Evolutionary conservation across 2,329 filamentous ascomycete genomes (phyloP).

Genomic region (Calonectria pseudoreteaudii): DNA sequence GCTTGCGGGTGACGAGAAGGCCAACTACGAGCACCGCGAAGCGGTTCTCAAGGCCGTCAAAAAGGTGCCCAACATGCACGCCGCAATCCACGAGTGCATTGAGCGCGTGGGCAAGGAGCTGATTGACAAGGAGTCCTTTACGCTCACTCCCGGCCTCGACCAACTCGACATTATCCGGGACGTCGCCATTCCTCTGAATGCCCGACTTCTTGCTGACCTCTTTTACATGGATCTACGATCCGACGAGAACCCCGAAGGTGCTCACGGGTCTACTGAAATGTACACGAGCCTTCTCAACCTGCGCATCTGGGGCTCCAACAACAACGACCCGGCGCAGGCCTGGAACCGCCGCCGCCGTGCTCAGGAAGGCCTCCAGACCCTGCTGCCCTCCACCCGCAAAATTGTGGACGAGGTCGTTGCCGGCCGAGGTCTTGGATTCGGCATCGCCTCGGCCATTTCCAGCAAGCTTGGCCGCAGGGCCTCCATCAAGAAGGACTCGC

Average conservation of each 20-base stretch:
- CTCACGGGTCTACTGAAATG: constrained; percentile 53
- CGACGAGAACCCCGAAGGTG: constrained; percentile 63
- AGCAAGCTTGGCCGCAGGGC: constrained; percentile 44
- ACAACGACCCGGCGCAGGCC: constrained; percentile 59
- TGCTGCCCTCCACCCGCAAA: constrained; percentile 53
- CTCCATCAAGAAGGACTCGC: constrained; percentile 48
- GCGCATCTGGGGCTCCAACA: constrained; percentile 59
- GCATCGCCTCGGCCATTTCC: constrained; percentile 44
- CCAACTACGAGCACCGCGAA: constrained; percentile 48
- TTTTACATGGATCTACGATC: constrained; percentile 71
- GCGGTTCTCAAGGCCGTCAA: constrained; percentile 46
- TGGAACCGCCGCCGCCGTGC: constrained; percentile 59
- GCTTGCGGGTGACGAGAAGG: constrained; percentile 50
- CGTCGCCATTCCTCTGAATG: constrained; percentile 69
- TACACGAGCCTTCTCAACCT: constrained; percentile 57
- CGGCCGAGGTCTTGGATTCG: constrained; percentile 47
- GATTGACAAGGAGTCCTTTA: constrained; percentile 54
- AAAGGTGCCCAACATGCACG: constrained; percentile 49
- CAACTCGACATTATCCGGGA: constrained; percentile 61
- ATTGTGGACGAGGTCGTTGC: constrained; percentile 52
- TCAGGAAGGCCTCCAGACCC: constrained; percentile 50
- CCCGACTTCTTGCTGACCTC: constrained; percentile 65
- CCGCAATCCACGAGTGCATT: constrained; percentile 48
- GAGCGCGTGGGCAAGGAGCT: constrained; percentile 51
- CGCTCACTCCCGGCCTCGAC: constrained; percentile 49